A percentile compares a stretch with the other conserved stretches of the same genome.
phyloP scores from a whole-genome alignment of 1,284 basidiomycete species.

The Ustilago crameri region DNA sequence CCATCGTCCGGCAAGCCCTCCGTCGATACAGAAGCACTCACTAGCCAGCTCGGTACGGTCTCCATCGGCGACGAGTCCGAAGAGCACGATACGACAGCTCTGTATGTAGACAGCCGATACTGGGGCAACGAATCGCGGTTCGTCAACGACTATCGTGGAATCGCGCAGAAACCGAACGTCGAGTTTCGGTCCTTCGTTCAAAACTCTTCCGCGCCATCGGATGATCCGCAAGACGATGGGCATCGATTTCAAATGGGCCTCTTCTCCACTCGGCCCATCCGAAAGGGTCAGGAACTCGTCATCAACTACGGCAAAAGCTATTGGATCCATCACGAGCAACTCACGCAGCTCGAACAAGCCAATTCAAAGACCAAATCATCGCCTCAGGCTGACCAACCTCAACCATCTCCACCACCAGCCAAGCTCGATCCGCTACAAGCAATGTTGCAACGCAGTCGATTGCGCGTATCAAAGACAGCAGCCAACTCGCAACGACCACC shows the following conservation, averaged over 20 bases:
- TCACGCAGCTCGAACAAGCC: conserved; percentile 1
- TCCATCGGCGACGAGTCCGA: neutral
- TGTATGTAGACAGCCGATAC: conserved; percentile 37
- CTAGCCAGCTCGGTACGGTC: neutral
- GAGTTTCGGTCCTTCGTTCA: conserved; percentile 53
- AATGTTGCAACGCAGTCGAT: conserved; percentile 35
- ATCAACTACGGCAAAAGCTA: conserved; percentile 94
- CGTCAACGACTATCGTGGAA: conserved; percentile 62
- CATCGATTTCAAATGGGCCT: conserved; percentile 42
- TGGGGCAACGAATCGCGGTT: conserved; percentile 80
- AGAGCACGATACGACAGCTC: conserved; percentile 16
- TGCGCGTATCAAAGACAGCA: conserved; percentile 27
- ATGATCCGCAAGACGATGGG: neutral
- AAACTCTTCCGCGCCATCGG: neutral
- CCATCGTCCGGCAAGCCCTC: no score
- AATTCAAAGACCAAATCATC: neutral
- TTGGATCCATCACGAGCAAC: conserved; percentile 72
- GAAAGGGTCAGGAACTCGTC: conserved; percentile 84
- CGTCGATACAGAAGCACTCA: neutral
- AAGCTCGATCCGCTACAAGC: conserved; percentile 29
- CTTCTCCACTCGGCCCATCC: conserved; percentile 72
- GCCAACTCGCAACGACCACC: conserved; percentile 8
- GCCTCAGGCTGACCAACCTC: no score
- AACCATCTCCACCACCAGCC: neutral
- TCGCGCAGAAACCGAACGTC: conserved; percentile 49